Evolutionary conservation across 768 basidiomycete genomes (phyloP), one percentile per base, ranked within the genome.

Genomic region (Pleurotus pulmonarius): DNA sequence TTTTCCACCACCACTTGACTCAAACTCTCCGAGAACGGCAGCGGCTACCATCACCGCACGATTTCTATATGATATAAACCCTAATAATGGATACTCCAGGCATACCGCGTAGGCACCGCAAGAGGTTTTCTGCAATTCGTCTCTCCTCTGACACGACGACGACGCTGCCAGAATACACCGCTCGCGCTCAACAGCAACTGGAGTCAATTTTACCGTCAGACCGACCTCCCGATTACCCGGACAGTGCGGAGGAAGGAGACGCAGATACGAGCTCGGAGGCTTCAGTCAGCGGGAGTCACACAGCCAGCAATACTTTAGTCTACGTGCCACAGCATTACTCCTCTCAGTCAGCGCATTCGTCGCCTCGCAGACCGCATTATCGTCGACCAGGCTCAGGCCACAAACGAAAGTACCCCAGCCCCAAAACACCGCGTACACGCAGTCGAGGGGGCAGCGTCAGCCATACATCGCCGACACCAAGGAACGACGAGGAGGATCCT

Each of bases 231-330:
- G 87, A 88, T 64, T 90, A 90, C 63, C 82, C 87, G 46, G 85
- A 88, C 64, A 87, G 87, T 56, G 83, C 86, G 60, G 85, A 90
- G 65, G 89, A 91, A 64, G 87, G 81, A 13, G 89, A 90, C 75
- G 83, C 79, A 39, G 87, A 90, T 64, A 81, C 83, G 1, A 82
- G 84, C 65, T 70, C 74, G 16, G 62, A 62, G 43, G 62, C 62
- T 53, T 65, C 61, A 56, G 64, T 54, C 51, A 53, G 37, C 24
- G 51, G 22, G 22, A 34, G 29, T 34, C 26, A 25, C 8, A 41
- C 51, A 18, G 39, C 51, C 16, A 49, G 20, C 18, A 48, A 55
- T 48, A n/a, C 40, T 29, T 26, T 54, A 67, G 62, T 61, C 60
- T 65, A 58, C 67, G 65, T 55, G 66, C 64, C 46, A 48, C 66